Evolutionary conservation across 352 stramenopile species (phyloP), one percentile per base, ranked within the genome.

Genomic region (Globisporangium paroecandrum): DNA sequence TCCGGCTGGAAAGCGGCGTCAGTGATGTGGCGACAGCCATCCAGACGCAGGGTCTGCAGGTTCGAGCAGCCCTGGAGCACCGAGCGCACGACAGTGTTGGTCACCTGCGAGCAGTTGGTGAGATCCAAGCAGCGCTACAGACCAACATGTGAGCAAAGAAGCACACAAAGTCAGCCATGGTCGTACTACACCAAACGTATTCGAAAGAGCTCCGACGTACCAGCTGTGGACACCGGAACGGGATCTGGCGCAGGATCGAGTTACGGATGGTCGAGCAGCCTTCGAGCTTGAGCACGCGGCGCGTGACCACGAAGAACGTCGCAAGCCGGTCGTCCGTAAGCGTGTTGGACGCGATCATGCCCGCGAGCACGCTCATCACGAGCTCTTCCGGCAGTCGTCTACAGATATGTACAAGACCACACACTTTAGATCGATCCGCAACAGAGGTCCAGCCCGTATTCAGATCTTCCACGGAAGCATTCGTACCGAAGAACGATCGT

Each of bases 1-100:
- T 95, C 85, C 5, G 84, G 83, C 75, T 95, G 87, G 77, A 96
- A 96, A 12, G 89, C 89, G 2, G 87, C 85, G 65, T 96, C 89
- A 0, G 89, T 96, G 75, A 95, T 92, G 72, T 95, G 87, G 62
- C 85, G 84, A 62, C 87, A 95, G 65, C 86, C 87, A 72, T 94
- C 89, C 46, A 96, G 73, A n/a, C 86, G 82, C 64, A 96, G 72
- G 43, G 79, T 88, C 76, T 94, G 85, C 55, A 96, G 74, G 43
- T 77, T 78, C 55, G 81, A 71, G 68, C 89, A 96, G 10, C 86
- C 85, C 61, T 94, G 89, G 36, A 96, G 70, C 61, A 95, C 80
- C 20, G 84, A 79, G 22, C 85, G 87, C 58, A 96, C 81, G 58
- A 96, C 86, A 5, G 85, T 85, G 73, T 95, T 96, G 72, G 81